Percentiles rank a stretch among this genome's conserved stretches.
phyloP scores from a whole-genome alignment of 495 filamentous ascomycete species.

The Podospora anserina region DNA sequence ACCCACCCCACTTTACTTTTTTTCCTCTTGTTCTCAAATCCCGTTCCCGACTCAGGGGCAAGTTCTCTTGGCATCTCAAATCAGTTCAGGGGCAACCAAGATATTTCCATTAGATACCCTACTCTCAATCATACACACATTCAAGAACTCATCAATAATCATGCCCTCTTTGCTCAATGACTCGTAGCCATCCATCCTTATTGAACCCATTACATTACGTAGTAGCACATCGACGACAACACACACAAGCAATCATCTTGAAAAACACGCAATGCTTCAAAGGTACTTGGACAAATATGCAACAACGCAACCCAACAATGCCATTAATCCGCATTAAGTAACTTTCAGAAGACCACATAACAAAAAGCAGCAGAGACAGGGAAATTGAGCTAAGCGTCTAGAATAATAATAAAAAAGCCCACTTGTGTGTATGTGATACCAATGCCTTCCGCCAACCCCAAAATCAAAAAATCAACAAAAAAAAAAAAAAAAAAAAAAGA shows the following conservation, averaged over 20 bases:
- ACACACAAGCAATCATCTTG: background rate
- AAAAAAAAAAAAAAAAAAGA: slow-evolving; percentile 5
- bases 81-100: background rate
- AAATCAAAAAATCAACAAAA: slow-evolving; percentile 11
- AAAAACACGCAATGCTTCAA: slow-evolving; percentile 1
- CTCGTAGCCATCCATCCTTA: too few species aligned
- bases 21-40: background rate
- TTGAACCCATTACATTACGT: too few species aligned
- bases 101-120: too few species aligned
- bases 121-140: too few species aligned
- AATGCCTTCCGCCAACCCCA: slow-evolving; percentile 6
- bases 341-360: too few species aligned
- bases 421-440: background rate
- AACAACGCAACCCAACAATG: background rate
- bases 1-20: background rate
- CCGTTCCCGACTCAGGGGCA: background rate
- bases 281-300: background rate
- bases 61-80: background rate
- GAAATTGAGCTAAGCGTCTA: slow-evolving; percentile 1
- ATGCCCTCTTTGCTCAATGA: too few species aligned
- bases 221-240: background rate
- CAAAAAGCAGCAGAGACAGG: background rate
- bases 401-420: slow-evolving; percentile 7
- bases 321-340: slow-evolving; percentile 2
- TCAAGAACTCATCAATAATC: too few species aligned